These are phyloP conservation scores for Didymella pinodella DNA, from an alignment of 2,329 filamentous ascomycete species.

Conservation along the genomic window DNA sequence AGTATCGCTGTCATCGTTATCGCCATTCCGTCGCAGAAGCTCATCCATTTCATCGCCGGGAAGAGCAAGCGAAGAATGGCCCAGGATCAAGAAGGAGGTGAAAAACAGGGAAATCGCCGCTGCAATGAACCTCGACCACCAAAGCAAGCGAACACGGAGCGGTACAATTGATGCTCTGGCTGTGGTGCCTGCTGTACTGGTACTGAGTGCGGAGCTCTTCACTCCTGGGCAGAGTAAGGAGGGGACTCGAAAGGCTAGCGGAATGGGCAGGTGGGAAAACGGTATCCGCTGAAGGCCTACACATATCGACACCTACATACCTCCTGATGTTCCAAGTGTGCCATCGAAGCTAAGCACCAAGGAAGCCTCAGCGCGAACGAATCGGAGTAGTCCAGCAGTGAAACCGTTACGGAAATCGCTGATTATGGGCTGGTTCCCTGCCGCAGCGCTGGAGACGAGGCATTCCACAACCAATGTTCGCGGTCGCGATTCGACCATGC, in stretches of 20 bases:
- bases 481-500: neutral
- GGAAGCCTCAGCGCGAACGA: neutral
- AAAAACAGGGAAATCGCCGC: slow-evolving; percentile 34
- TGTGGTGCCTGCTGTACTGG: slow-evolving; percentile 46
- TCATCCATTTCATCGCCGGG: slow-evolving; percentile 23
- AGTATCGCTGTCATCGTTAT: slow-evolving; percentile 36
- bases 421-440: neutral
- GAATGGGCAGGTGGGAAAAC: slow-evolving; percentile 38
- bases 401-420: neutral
- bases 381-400: neutral
- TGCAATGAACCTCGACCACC: slow-evolving; percentile 37
- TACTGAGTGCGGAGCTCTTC: slow-evolving; percentile 48
- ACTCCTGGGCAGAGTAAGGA: slow-evolving; percentile 35
- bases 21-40: slow-evolving; percentile 33
- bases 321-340: neutral
- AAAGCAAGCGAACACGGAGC: slow-evolving; percentile 29
- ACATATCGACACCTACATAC: neutral
- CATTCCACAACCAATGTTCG: neutral
- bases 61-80: slow-evolving; percentile 21
- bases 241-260: slow-evolving; percentile 26
- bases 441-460: neutral
- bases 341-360: neutral
- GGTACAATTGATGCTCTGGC: slow-evolving; percentile 47
- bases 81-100: slow-evolving; percentile 34
- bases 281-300: slow-evolving; percentile 27